A percentile compares a stretch with the other conserved stretches of the same genome.
These are phyloP conservation scores for Cryptococcus amylolentus DNA, from an alignment of 1,284 basidiomycete genomes.

Conservation along the genomic window DNA sequence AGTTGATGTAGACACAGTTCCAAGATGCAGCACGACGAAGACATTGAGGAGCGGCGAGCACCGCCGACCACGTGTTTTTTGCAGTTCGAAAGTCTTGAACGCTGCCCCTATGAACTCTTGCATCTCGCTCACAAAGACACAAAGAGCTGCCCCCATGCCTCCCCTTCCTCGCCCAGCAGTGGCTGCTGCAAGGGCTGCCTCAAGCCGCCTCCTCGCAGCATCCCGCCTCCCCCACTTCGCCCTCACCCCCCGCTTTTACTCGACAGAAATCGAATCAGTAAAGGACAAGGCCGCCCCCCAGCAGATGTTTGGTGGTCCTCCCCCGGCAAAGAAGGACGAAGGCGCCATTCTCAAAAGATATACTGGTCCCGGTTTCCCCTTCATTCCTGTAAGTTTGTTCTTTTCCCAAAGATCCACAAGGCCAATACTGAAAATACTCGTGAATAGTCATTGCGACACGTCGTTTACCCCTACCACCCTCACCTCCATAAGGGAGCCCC, in stretches of 20 bases:
- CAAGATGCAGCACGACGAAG: no score
- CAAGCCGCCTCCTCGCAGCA: constrained; percentile 18
- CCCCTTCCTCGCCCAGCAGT: constrained; percentile 23
- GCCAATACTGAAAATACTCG: constrained; percentile 1
- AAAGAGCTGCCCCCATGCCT: constrained; percentile 11
- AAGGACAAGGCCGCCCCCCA: constrained; percentile 8
- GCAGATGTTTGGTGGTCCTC: constrained; percentile 25
- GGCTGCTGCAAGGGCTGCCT: constrained; percentile 13
- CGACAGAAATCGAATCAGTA: constrained; percentile 12
- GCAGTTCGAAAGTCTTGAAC: neutral
- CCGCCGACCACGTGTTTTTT: neutral
- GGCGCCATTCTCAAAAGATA: constrained; percentile 40
- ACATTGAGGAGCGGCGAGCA: no score
- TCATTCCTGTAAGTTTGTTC: constrained; percentile 38
- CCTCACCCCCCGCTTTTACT: constrained; percentile 13
- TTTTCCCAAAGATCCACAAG: neutral
- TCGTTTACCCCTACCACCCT: constrained; percentile 71
- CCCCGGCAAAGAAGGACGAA: constrained; percentile 19
- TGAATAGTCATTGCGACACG: constrained; percentile 69
- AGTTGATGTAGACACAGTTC: no score
- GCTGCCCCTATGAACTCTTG: neutral
- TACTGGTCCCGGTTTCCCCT: constrained; percentile 42
- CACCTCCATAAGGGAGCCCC: constrained; percentile 83
- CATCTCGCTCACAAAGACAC: neutral
- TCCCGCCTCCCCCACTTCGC: constrained; percentile 13